A percentile compares a stretch with the other conserved stretches of the same genome.
These are phyloP conservation scores for Rhexocercosporidium sp. DNA, from an alignment of 2,329 filamentous ascomycete species.

Conservation along the genomic window DNA sequence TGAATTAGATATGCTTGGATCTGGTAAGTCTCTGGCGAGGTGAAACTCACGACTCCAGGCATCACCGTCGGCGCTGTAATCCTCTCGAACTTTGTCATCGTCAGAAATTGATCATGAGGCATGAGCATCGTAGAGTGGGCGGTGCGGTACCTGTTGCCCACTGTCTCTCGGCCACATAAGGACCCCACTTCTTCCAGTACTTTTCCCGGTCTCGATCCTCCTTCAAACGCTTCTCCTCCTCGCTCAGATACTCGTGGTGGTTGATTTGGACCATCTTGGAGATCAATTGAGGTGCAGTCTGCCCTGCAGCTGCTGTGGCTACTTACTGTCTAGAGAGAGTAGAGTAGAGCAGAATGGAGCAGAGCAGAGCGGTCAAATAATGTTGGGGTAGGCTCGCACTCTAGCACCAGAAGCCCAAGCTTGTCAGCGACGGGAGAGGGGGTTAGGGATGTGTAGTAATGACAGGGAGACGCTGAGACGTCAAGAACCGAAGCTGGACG, in stretches of 20 bases:
- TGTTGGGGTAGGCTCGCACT: neutral
- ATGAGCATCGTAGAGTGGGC: too few relatives aligned
- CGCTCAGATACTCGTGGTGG: slow-evolving; percentile 82
- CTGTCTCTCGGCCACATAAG: slow-evolving; percentile 91
- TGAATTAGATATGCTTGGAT: slow-evolving; percentile 33
- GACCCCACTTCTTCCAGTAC: slow-evolving; percentile 99
- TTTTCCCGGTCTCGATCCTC: slow-evolving; percentile 82
- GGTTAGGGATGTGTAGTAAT: too few relatives aligned
- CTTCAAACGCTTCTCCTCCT: slow-evolving; percentile 88
- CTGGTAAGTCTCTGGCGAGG: neutral
- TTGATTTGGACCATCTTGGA: slow-evolving; percentile 85
- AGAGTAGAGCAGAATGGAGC: neutral
- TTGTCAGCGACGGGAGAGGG: neutral
- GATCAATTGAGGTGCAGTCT: neutral
- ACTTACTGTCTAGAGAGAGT: neutral
- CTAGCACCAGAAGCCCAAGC: too few relatives aligned
- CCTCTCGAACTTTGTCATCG: slow-evolving; percentile 73
- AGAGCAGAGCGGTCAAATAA: neutral
- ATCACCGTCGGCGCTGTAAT: slow-evolving; percentile 88
- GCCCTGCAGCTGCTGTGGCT: too few relatives aligned
- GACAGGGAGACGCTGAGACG: too few relatives aligned
- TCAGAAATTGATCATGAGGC: slow-evolving; percentile 7
- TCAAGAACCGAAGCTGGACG: too few relatives aligned
- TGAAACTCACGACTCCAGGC: slow-evolving; percentile 86
- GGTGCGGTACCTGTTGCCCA: slow-evolving; percentile 80